Evolutionary conservation across 768 basidiomycete genomes (phyloP).

Genomic region (Kondoa malvinella): DNA sequence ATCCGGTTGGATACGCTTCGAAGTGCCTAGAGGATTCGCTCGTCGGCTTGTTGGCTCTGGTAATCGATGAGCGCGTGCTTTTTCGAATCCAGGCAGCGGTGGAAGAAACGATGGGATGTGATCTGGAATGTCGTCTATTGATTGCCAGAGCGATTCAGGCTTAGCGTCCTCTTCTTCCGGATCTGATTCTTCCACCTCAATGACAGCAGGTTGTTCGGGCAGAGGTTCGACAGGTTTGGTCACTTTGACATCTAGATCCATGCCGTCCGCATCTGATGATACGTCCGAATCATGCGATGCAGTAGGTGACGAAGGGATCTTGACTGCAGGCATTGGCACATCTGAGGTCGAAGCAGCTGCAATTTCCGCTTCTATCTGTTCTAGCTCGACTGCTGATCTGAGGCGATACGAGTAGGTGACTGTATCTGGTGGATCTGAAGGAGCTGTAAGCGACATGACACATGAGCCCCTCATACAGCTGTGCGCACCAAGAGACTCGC

Average conservation of each 20-base stretch:
- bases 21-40: neutral
- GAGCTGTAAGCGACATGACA: neutral
- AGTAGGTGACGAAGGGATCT: neutral
- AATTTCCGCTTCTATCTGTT: neutral
- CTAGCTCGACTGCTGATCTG: neutral
- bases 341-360: neutral
- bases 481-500: neutral
- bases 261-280: neutral
- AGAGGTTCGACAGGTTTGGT: neutral
- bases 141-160: neutral
- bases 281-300: neutral
- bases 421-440: neutral
- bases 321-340: neutral
- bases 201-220: neutral
- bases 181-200: neutral
- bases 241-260: neutral
- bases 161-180: neutral
- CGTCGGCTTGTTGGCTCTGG: neutral
- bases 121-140: neutral
- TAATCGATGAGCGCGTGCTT: neutral
- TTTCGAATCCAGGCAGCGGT: constrained; percentile 5
- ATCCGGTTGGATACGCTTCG: neutral
- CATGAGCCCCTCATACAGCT: neutral
- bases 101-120: constrained; percentile 1
- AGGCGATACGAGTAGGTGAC: neutral